Conservation (phyloP, 2,329 filamentous ascomycete species). For the Colletotrichum paranaense region DNA sequence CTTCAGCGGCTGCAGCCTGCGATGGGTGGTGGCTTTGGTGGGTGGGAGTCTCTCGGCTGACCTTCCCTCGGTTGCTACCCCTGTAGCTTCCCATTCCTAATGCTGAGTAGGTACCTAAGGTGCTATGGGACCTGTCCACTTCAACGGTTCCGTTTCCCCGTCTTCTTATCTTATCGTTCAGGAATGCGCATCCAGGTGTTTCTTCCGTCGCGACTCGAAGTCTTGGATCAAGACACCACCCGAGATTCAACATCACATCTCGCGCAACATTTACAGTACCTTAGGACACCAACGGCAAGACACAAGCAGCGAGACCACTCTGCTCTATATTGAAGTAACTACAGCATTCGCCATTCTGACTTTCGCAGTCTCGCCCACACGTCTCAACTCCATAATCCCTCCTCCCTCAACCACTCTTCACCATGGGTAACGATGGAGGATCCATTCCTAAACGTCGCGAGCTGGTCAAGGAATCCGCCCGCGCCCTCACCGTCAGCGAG, state of each 20-base stretch:
- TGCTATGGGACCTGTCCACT: too few species aligned
- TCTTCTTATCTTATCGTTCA: conserved; percentile 9
- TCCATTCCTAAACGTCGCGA: conserved; percentile 96
- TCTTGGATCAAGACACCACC: too few species aligned
- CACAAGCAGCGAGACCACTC: neutral
- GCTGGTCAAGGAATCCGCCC: conserved; percentile 93
- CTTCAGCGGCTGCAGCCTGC: neutral
- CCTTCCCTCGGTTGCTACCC: neutral
- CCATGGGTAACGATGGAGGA: conserved; percentile 97
- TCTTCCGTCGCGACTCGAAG: neutral
- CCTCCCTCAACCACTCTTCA: conserved; percentile 22
- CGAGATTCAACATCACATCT: neutral
- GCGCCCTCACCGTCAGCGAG: conserved; percentile 83
- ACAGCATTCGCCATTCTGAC: neutral
- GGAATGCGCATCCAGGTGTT: neutral
- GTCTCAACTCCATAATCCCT: neutral
- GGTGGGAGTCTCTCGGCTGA: neutral
- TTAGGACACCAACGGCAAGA: neutral
- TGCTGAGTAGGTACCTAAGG: neutral
- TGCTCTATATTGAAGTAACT: neutral
- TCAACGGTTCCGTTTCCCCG: too few species aligned
- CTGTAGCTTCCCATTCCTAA: conserved; percentile 2
- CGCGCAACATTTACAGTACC: neutral
- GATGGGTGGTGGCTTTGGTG: neutral
- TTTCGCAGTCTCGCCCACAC: neutral